Conservation (phyloP, 306 rosid species). For the Cucurbita ficifolia region DNA sequence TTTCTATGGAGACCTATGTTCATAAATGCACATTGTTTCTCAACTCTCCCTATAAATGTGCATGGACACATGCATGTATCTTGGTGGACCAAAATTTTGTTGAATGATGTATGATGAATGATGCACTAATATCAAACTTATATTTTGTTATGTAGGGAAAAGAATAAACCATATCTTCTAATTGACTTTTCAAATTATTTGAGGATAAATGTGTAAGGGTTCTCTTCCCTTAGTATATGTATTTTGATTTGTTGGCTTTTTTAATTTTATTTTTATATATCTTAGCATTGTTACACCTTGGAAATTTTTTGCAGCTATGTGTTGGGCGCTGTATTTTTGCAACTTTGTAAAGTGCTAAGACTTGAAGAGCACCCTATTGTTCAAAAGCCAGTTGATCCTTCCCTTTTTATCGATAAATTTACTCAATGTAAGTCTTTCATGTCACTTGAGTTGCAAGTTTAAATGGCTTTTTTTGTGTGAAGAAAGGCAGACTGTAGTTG, state of each 20-base stretch:
- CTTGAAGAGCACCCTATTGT: conserved; percentile 54
- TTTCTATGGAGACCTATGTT: too few species aligned
- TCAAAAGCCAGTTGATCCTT: conserved; percentile 69
- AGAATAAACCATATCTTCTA: conserved; percentile 63
- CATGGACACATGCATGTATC: too few species aligned
- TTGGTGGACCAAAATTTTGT: background rate
- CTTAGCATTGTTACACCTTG: conserved; percentile 3
- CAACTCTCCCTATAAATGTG: too few species aligned
- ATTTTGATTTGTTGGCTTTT: background rate
- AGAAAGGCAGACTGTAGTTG: background rate
- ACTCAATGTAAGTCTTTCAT: conserved; percentile 40
- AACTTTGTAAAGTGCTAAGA: conserved; percentile 60
- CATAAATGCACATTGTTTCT: too few species aligned
- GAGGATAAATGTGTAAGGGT: conserved; percentile 54
- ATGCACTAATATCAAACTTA: conserved; percentile 5
- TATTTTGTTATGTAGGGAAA: conserved; percentile 31
- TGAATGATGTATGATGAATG: background rate
- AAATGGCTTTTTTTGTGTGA: background rate
- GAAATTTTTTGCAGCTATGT: conserved; percentile 40
- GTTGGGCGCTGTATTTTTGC: conserved; percentile 68
- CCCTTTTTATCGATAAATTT: conserved; percentile 51
- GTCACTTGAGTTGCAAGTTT: background rate
- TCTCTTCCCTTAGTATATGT: background rate
- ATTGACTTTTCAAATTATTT: conserved; percentile 65
- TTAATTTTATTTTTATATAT: background rate